Conservation (phyloP, 139 green algal species). For the Mesotaenium endlicherianum region DNA sequence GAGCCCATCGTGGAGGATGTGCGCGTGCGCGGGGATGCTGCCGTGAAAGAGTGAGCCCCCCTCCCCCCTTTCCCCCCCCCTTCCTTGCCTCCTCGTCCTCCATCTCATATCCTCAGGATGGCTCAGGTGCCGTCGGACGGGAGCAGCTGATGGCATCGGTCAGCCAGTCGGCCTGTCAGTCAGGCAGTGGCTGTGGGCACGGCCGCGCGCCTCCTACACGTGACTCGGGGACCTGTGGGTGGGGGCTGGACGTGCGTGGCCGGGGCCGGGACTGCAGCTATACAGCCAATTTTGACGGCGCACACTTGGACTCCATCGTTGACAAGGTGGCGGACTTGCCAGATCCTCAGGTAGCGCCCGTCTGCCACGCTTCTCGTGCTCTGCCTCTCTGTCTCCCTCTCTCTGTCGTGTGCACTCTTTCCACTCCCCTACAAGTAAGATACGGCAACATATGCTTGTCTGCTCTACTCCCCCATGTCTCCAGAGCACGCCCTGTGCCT, state of each 20-base stretch:
- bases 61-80: neutral
- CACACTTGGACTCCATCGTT: slow-evolving; percentile 71
- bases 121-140: neutral
- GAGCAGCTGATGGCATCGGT: neutral
- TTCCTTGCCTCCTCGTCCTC: neutral
- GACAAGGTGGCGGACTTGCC: slow-evolving; percentile 66
- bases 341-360: neutral
- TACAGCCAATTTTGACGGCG: slow-evolving; percentile 89
- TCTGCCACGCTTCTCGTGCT: neutral
- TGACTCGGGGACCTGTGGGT: no score
- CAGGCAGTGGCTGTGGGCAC: neutral
- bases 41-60: slow-evolving; percentile 67
- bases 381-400: neutral
- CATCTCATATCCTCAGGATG: neutral
- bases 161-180: neutral
- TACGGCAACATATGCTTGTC: no score
- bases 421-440: no score
- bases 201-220: no score
- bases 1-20: slow-evolving; percentile 88
- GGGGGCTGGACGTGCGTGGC: neutral
- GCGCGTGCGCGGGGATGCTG: slow-evolving; percentile 74
- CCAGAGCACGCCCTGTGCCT: no score
- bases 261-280: slow-evolving; percentile 43
- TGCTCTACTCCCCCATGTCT: no score
- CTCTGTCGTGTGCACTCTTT: neutral